Evolutionary conservation across 2,329 filamentous ascomycete genomes (phyloP).

Genomic region (Ceratocystis huliohia): DNA sequence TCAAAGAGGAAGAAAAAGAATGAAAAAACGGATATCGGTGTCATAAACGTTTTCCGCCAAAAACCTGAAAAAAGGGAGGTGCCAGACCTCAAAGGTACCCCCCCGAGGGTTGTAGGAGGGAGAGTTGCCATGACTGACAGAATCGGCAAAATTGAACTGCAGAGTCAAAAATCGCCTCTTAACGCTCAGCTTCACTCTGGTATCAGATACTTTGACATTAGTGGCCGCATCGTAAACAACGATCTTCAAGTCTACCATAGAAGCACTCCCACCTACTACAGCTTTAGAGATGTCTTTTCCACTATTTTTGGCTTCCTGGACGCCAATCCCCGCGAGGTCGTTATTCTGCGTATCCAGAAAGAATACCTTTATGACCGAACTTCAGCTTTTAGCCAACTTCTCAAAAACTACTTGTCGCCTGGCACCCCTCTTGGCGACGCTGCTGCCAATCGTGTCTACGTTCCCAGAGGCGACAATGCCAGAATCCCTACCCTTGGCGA

Average conservation of each 20-base stretch:
- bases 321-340: too few relatives aligned
- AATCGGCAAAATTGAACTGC: conserved; percentile 24
- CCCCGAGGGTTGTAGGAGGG: too few relatives aligned
- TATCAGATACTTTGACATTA: conserved; percentile 39
- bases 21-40: too few relatives aligned
- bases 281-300: conserved; percentile 32
- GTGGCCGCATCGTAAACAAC: conserved; percentile 33
- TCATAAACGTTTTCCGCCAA: too few relatives aligned
- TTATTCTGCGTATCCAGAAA: neutral
- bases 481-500: conserved; percentile 32
- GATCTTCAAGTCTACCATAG: conserved; percentile 37
- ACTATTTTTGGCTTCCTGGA: conserved; percentile 35
- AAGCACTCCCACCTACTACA: conserved; percentile 33
- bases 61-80: too few relatives aligned
- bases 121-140: too few relatives aligned
- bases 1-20: too few relatives aligned
- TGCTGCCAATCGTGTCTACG: conserved; percentile 28
- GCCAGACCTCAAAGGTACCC: too few relatives aligned
- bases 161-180: conserved; percentile 23
- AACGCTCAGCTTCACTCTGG: conserved; percentile 34
- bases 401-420: conserved; percentile 31
- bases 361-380: neutral
- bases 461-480: conserved; percentile 23
- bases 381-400: conserved; percentile 33
- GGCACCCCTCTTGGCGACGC: conserved; percentile 28